Evolutionary conservation across 371 early-diverging fungal genomes (phyloP).

Genomic region (Mortierella sp.): DNA sequence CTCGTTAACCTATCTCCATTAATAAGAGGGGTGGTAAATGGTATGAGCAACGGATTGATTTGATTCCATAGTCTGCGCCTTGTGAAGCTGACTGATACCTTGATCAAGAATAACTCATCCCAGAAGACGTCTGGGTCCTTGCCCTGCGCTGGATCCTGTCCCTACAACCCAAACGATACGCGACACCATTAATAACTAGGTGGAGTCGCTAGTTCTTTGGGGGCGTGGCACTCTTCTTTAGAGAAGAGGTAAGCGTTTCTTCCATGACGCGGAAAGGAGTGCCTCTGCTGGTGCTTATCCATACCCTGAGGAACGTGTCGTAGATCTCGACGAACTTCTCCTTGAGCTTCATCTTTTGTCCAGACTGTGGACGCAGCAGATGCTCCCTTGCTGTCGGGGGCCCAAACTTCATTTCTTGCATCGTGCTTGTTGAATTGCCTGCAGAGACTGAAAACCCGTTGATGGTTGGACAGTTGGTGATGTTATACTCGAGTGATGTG

Average conservation of each 20-base stretch:
- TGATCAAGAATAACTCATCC: conserved; percentile 61
- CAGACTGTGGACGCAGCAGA: conserved; percentile 41
- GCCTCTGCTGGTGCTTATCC: neutral
- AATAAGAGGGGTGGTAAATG: too few species aligned
- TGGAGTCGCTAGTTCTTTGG: neutral
- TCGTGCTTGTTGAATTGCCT: neutral
- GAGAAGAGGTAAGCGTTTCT: too few species aligned
- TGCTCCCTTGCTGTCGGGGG: conserved; percentile 32
- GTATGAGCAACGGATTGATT: too few species aligned
- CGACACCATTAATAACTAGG: conserved; percentile 1
- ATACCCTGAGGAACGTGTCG: conserved; percentile 61
- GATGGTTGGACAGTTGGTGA: too few species aligned
- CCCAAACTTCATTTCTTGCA: conserved; percentile 54
- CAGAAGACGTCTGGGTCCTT: conserved; percentile 58
- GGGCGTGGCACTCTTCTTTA: too few species aligned
- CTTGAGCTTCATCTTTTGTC: conserved; percentile 57
- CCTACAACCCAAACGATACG: conserved; percentile 24
- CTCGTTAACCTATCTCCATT: conserved; percentile 55
- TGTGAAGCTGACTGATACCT: conserved; percentile 16
- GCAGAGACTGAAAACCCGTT: too few species aligned
- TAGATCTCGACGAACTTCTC: conserved; percentile 67
- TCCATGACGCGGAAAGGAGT: neutral
- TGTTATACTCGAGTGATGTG: too few species aligned
- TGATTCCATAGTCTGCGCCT: too few species aligned
- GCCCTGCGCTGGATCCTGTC: conserved; percentile 50